phyloP scores from a whole-genome alignment of 768 basidiomycete species.

The Leccinum subtestaceum region DNA sequence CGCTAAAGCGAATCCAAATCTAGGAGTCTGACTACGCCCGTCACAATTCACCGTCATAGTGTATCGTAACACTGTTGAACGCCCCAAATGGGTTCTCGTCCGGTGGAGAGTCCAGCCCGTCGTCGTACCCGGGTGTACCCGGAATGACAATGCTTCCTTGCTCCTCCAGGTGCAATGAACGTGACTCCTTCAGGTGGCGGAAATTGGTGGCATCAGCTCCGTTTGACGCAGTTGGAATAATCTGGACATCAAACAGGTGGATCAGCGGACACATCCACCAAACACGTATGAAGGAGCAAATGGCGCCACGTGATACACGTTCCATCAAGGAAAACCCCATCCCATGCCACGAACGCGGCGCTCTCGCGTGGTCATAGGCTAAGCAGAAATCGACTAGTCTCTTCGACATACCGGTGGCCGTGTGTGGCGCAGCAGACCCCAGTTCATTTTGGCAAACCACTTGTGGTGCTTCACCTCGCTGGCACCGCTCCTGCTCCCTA shows the following conservation, averaged over 20 bases:
- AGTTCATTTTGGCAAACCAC: conserved; percentile 96
- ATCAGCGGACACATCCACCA: conserved; percentile 27
- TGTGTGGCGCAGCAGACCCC: conserved; percentile 91
- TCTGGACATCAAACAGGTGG: conserved; percentile 46
- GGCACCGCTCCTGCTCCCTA: conserved; percentile 92
- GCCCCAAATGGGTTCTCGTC: conserved; percentile 76
- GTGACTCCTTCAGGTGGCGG: conserved; percentile 86
- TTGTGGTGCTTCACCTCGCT: conserved; percentile 99
- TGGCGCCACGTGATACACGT: conserved; percentile 9
- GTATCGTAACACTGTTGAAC: conserved; percentile 87
- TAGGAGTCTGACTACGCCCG: neutral
- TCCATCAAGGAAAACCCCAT: neutral
- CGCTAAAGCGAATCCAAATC: conserved; percentile 5
- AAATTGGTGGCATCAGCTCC: conserved; percentile 86
- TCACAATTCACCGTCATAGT: conserved; percentile 71
- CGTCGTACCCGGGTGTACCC: conserved; percentile 42
- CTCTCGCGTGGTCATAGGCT: neutral
- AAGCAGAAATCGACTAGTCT: neutral
- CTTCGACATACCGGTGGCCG: conserved; percentile 77
- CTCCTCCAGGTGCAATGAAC: conserved; percentile 85
- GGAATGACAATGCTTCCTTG: conserved; percentile 39
- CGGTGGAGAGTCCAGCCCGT: conserved; percentile 42
- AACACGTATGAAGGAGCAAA: conserved; percentile 10
- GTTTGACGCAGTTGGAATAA: conserved; percentile 70
- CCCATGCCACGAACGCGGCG: neutral